A percentile compares a stretch with the other conserved stretches of the same genome.
Conservation (phyloP, 306 rosid species). For the Sechiopsis laciniata region DNA sequence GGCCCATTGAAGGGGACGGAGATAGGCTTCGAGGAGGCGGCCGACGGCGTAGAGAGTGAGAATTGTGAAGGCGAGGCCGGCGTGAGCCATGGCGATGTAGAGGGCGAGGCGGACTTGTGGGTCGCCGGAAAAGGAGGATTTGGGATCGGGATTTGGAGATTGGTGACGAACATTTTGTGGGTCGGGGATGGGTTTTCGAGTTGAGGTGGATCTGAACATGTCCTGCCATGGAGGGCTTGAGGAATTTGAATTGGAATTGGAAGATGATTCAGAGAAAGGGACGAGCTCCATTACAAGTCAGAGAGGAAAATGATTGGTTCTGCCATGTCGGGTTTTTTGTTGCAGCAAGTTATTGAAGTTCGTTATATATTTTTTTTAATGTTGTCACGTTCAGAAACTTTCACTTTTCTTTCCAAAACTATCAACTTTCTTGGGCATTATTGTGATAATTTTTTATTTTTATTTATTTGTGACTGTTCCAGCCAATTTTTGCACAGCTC, state of each 20-base stretch:
- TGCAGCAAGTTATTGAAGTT: neutral
- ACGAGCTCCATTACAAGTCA: slow-evolving; percentile 76
- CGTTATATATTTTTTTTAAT: no score
- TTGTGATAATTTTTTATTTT: no score
- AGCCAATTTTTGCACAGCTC: no score
- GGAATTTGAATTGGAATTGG: slow-evolving; percentile 20
- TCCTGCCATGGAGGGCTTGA: slow-evolving; percentile 80
- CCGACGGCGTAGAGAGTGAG: slow-evolving; percentile 54
- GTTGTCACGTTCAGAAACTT: no score
- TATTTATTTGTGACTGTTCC: no score
- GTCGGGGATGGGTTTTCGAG: slow-evolving; percentile 37
- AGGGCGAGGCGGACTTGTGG: slow-evolving; percentile 85
- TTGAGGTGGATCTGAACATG: slow-evolving; percentile 88
- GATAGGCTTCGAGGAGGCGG: slow-evolving; percentile 67
- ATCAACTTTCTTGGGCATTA: no score
- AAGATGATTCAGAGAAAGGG: slow-evolving; percentile 53
- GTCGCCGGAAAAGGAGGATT: slow-evolving; percentile 48
- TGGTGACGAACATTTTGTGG: slow-evolving; percentile 26
- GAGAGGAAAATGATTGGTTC: neutral
- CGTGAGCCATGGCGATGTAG: slow-evolving; percentile 93
- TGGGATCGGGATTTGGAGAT: slow-evolving; percentile 26
- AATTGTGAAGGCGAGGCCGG: slow-evolving; percentile 71
- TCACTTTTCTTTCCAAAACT: no score
- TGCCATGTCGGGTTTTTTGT: neutral
- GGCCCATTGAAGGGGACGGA: slow-evolving; percentile 90